Evolutionary conservation across 2,329 filamentous ascomycete species (phyloP).

Genomic region (Fonsecaea monophora): DNA sequence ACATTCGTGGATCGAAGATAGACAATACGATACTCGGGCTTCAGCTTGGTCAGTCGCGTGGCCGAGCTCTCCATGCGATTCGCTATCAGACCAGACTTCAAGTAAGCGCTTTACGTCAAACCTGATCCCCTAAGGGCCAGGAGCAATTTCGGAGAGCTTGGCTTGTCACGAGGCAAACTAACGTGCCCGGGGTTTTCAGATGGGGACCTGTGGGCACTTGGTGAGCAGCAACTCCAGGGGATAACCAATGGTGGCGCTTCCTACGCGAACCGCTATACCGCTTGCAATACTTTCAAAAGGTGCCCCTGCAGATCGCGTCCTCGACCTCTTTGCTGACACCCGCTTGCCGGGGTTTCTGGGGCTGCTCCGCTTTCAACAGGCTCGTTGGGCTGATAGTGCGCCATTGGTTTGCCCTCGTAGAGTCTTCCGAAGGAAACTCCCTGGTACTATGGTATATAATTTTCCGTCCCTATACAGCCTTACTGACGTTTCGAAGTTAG

Average conservation of each 20-base stretch:
- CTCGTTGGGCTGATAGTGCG: slow-evolving; percentile 26
- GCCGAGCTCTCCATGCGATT: slow-evolving; percentile 27
- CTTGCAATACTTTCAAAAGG: slow-evolving; percentile 20
- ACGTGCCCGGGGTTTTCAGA: slow-evolving; percentile 1
- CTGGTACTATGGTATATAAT: not conserved
- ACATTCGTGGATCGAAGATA: not conserved
- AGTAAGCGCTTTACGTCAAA: slow-evolving; percentile 36
- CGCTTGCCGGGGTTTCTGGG: slow-evolving; percentile 21
- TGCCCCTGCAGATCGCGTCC: slow-evolving; percentile 37
- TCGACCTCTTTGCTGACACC: slow-evolving; percentile 25
- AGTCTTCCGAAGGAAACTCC: slow-evolving; percentile 6
- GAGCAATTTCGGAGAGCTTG: slow-evolving; percentile 31
- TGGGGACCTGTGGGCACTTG: slow-evolving; percentile 5
- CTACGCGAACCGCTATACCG: slow-evolving; percentile 30
- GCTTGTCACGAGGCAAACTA: slow-evolving; percentile 29
- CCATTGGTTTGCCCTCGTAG: slow-evolving; percentile 24
- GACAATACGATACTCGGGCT: not conserved
- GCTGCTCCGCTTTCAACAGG: slow-evolving; percentile 17
- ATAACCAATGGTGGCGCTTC: slow-evolving; percentile 26
- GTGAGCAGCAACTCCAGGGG: slow-evolving; percentile 14
- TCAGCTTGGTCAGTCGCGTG: slow-evolving; percentile 15
- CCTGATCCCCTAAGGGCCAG: slow-evolving; percentile 5
- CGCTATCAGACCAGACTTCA: slow-evolving; percentile 15
- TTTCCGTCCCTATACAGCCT: slow-evolving; percentile 15
- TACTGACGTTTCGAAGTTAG: slow-evolving; percentile 7